Evolutionary conservation across 495 filamentous ascomycete species (phyloP).

Genomic region (Lineolata rhizophorae): DNA sequence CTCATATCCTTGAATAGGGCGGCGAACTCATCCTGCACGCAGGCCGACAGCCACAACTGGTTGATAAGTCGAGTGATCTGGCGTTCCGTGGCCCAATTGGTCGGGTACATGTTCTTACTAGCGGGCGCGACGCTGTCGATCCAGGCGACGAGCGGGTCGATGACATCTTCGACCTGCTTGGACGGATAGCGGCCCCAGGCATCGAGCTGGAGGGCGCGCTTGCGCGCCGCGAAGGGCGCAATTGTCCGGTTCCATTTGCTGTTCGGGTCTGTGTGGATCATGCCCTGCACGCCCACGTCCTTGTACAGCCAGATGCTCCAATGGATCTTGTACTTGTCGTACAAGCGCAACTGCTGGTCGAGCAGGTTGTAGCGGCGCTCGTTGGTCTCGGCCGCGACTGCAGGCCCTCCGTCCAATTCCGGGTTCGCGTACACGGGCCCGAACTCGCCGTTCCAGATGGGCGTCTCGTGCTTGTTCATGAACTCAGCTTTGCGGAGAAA

Average conservation of each 20-base stretch:
- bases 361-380: conserved; percentile 29
- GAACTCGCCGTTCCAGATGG: conserved; percentile 48
- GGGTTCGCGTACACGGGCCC: conserved; percentile 35
- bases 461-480: conserved; percentile 28
- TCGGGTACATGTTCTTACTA: conserved; percentile 28
- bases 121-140: conserved; percentile 21
- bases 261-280: conserved; percentile 29
- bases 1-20: conserved; percentile 31
- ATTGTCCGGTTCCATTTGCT: conserved; percentile 29
- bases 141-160: conserved; percentile 21
- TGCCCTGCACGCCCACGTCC: conserved; percentile 41
- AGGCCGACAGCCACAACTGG: conserved; percentile 29
- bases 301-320: conserved; percentile 53
- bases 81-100: conserved; percentile 31
- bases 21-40: conserved; percentile 34
- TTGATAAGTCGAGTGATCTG: conserved; percentile 29
- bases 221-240: conserved; percentile 31
- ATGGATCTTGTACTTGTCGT: no score
- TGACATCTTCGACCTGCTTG: conserved; percentile 17
- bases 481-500: conserved; percentile 35
- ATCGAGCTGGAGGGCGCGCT: conserved; percentile 27
- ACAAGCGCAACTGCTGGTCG: conserved; percentile 32
- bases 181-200: conserved; percentile 29
- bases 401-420: no score
- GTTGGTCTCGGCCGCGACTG: no score